Conservation (phyloP, 371 early-diverging fungal genomes). For the Lichtheimia ornata region DNA sequence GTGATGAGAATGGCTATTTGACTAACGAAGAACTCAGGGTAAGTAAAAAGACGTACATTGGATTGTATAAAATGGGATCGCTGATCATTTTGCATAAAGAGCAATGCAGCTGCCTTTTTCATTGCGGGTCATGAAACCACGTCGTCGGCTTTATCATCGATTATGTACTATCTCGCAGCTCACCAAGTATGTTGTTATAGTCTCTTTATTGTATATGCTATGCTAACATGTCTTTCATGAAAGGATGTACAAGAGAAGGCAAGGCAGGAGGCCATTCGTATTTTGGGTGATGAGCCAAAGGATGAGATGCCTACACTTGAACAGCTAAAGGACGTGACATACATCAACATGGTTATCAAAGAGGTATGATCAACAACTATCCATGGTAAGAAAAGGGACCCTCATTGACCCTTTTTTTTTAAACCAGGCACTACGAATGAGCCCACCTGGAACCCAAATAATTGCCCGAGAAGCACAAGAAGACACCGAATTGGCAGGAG, state of each 20-base stretch:
- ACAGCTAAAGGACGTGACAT: slow-evolving; percentile 3
- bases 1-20: slow-evolving; percentile 25
- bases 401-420: slow-evolving; percentile 4
- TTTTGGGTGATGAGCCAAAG: slow-evolving; percentile 47
- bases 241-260: slow-evolving; percentile 50
- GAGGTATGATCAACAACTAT: neutral
- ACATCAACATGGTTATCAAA: slow-evolving; percentile 14
- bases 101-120: slow-evolving; percentile 19
- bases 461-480: slow-evolving; percentile 7
- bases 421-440: slow-evolving; percentile 9
- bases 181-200: neutral
- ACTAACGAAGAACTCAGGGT: slow-evolving; percentile 43
- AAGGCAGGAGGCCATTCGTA: slow-evolving; percentile 46
- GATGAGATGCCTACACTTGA: slow-evolving; percentile 39
- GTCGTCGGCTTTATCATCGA: slow-evolving; percentile 20
- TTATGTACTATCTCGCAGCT: slow-evolving; percentile 29
- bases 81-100: slow-evolving; percentile 5
- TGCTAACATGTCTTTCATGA: neutral
- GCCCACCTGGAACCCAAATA: slow-evolving; percentile 4
- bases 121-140: slow-evolving; percentile 34
- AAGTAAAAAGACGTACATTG: neutral
- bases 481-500: slow-evolving; percentile 13
- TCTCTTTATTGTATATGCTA: neutral
- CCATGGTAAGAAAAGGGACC: neutral
- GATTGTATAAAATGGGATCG: slow-evolving; percentile 15